Percentiles rank a stretch among this genome's conserved stretches.
Conservation (phyloP, 805 yeast species). For the Nakazawaea laoshanensis region DNA sequence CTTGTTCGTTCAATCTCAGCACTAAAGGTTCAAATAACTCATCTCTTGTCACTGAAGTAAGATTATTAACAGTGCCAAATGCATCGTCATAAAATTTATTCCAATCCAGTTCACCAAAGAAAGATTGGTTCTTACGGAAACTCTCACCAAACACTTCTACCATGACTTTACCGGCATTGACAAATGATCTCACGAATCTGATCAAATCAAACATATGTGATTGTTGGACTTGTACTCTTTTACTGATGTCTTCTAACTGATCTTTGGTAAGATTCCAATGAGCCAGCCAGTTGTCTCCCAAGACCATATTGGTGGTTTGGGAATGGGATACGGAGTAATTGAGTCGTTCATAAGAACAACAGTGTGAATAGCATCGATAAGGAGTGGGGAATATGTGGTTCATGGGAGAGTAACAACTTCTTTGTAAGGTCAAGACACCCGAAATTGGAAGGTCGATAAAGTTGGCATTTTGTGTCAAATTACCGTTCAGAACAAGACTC, state of each 20-base stretch:
- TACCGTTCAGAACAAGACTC: slow-evolving; percentile 12
- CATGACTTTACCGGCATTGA: slow-evolving; percentile 59
- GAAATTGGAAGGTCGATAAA: slow-evolving; percentile 16
- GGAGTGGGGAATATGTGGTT: slow-evolving; percentile 11
- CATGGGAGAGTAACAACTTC: slow-evolving; percentile 15
- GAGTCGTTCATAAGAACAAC: slow-evolving; percentile 8
- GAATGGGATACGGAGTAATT: slow-evolving; percentile 15
- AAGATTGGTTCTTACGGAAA: slow-evolving; percentile 22
- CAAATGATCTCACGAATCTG: slow-evolving; percentile 59
- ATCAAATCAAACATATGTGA: slow-evolving; percentile 71
- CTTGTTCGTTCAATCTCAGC: slow-evolving; percentile 47
- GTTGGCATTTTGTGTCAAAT: slow-evolving; percentile 1
- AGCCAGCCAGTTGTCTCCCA: slow-evolving; percentile 47
- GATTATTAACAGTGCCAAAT: slow-evolving; percentile 44
- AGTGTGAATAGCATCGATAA: slow-evolving; percentile 9
- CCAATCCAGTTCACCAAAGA: slow-evolving; percentile 21
- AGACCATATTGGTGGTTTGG: slow-evolving; percentile 19
- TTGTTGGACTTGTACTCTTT: slow-evolving; percentile 34
- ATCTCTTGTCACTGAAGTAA: slow-evolving; percentile 47
- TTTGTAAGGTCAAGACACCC: slow-evolving; percentile 22
- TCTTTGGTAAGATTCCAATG: slow-evolving; percentile 56
- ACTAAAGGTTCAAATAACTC: slow-evolving; percentile 50
- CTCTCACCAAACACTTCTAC: slow-evolving; percentile 46
- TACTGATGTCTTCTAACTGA: slow-evolving; percentile 44
- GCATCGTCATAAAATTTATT: slow-evolving; percentile 54